Conservation (phyloP, 2,329 filamentous ascomycete species). For the Didymella lethalis region DNA sequence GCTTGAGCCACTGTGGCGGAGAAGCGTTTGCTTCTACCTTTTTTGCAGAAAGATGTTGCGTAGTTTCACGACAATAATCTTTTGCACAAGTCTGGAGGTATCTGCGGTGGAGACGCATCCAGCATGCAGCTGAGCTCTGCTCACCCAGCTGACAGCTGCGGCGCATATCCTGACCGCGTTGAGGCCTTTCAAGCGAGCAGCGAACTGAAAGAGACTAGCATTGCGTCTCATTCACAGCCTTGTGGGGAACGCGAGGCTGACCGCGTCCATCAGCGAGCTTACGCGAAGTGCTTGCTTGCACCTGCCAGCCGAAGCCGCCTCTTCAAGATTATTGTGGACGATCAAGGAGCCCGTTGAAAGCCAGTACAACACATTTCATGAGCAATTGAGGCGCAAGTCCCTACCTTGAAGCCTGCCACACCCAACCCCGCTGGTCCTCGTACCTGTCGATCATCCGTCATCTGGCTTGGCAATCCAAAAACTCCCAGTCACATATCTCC, state of each 20-base stretch:
- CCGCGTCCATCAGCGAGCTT: background rate
- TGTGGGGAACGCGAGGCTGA: conserved; percentile 13
- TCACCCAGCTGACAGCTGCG: conserved; percentile 9
- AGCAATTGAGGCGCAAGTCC: too few species aligned
- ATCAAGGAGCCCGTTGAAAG: too few species aligned
- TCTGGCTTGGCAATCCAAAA: background rate
- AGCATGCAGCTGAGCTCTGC: conserved; percentile 15
- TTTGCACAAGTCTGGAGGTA: background rate
- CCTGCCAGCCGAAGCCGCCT: too few species aligned
- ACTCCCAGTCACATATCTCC: background rate
- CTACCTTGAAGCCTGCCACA: too few species aligned
- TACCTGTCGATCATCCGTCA: background rate
- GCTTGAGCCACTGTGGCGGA: conserved; percentile 3
- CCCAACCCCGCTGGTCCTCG: background rate
- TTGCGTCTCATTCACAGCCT: conserved; percentile 11
- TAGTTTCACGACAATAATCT: too few species aligned
- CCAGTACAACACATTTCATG: too few species aligned
- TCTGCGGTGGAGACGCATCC: background rate
- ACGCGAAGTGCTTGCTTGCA: background rate
- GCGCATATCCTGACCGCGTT: conserved; percentile 5
- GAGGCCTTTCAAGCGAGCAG: conserved; percentile 18
- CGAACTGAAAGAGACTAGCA: conserved; percentile 2
- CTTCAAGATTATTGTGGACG: too few species aligned
- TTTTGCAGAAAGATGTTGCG: too few species aligned
- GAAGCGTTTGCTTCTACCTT: background rate